A percentile compares a stretch with the other conserved stretches of the same genome.
These are phyloP conservation scores for Sistotremastrum suecicum DNA, from an alignment of 768 basidiomycete genomes.

Conservation along the genomic window DNA sequence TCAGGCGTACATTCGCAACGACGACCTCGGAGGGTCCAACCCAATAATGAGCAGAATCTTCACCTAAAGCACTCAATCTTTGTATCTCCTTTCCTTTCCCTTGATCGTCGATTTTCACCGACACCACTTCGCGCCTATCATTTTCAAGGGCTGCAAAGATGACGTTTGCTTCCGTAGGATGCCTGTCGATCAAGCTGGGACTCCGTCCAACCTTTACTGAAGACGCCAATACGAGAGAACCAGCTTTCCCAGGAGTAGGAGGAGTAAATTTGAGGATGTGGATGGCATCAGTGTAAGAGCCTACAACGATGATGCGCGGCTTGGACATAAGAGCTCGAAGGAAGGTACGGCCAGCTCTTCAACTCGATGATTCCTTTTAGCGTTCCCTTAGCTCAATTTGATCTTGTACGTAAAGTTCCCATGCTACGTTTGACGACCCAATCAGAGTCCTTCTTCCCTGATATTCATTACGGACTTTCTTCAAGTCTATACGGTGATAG, in stretches of 20 bases:
- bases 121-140: slow-evolving; percentile 46
- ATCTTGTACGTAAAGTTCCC: no score
- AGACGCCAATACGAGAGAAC: slow-evolving; percentile 31
- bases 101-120: slow-evolving; percentile 38
- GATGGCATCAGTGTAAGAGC: slow-evolving; percentile 49
- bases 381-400: no score
- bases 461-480: no score
- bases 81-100: slow-evolving; percentile 38
- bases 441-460: no score
- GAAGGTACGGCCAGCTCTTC: no score
- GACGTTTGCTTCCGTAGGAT: slow-evolving; percentile 41
- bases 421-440: no score
- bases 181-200: slow-evolving; percentile 64
- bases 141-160: slow-evolving; percentile 61
- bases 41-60: slow-evolving; percentile 49
- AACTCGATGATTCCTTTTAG: no score
- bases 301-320: slow-evolving; percentile 32
- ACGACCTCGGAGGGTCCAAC: slow-evolving; percentile 44
- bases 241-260: slow-evolving; percentile 11
- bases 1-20: slow-evolving; percentile 53
- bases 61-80: slow-evolving; percentile 38
- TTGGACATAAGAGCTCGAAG: no score
- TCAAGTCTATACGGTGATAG: no score
- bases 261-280: slow-evolving; percentile 53
- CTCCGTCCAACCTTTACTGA: slow-evolving; percentile 38